Evolutionary conservation across 495 filamentous ascomycete species (phyloP), one percentile per base, ranked within the genome.

Genomic region (Sordaria brevicollis): DNA sequence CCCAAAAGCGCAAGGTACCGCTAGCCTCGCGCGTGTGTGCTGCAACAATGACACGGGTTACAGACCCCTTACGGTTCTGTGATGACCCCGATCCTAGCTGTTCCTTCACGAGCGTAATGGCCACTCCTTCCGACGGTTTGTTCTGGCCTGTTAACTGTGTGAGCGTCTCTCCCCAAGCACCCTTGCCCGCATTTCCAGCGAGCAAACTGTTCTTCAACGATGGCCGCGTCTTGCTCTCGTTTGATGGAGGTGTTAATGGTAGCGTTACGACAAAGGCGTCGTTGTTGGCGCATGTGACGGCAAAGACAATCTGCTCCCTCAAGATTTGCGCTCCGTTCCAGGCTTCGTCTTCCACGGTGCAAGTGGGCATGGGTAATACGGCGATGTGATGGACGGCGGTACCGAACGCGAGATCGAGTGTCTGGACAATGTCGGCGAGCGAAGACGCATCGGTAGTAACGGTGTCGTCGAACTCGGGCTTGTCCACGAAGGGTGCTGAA

Each of bases 231-330:
- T 88, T 88, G 74, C 82, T 85, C 69, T 79, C 77, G 33, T 88
- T 85, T 49, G 92, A 91, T 5, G 92, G 92, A 11, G 92, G 92
- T 9, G 83, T 82, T 37, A 95, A 81, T 1, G 93, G 93, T 6
- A 97, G 75, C 4, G 88, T 90, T 13, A 95, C 79, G 36, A 97
- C 79, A 67, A 87, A 88, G 13, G 91, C 83, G 11, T 86, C 87
- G 36, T 82, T 86, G 67, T 92, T 91, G 7, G 89, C 85, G 76
- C 92, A 94, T 1, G 91, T 85, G 6, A 89, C 87, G 0, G 89
- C 83, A 57, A 95, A 87, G 10, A 95, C 85, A 68, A 94, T 88
- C 65, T 86, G 87, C 38, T 86, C 79, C 33, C 83, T 86, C 21
- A 93, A 79, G 4, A 91, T 82, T 15, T 84, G 78, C 1, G 90